Base-by-base conservation (phyloP, 306 rosid genomes). In the Herpetospermum pedunculosum region DNA sequence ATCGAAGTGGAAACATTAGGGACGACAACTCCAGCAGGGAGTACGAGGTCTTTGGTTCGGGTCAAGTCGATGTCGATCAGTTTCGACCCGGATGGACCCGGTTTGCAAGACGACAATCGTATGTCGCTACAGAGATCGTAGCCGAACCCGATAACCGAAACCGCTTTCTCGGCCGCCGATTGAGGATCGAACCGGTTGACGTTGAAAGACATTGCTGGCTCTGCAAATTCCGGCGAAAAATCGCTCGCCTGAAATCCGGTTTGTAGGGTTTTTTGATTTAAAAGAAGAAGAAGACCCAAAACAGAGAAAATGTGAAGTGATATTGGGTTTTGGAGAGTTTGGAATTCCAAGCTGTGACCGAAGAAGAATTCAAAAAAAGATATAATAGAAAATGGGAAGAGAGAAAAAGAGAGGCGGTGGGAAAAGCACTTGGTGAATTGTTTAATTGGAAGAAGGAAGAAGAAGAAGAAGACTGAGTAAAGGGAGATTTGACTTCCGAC, bases 121-220 rank as follows among this genome's bases (percentile, higher is more conserved):
- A 89, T 40, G 77, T 93, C 98, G 7, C 0, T 34, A 80, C 90
- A 84, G 28, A 91, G 57, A 78, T 91, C 89, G 60, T 87, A 93
- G 2, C 98, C 98, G 16, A 44, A 77, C 8, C 98, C 98, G 79
- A 93, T 87, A 0, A 81, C 89, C 21, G 80, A 70, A 23, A 93
- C 94, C 0, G 97, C 96, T 67, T 80, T 91, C 78, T 87, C 84
- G 23, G 98, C 98, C 2, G 91, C 90, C 4, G 76, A 67, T 2
- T 87, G 84, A 8, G 96, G 85, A 49, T 86, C 82, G 70, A 79
- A 58, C 48, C 80, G 87, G 18, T 70, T 70, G 68, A 49, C 64
- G 55, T 70, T 63, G 35, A 73, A 16, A 48, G 85, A 85, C 90
- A 83, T 84, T n/a, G n/a, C n/a, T n/a, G n/a, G n/a, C n/a, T n/a